Evolutionary conservation across 192 early-diverging fungal genomes (phyloP), one percentile per base, ranked within the genome.

Genomic region (Chytriomyces hyalinus): DNA sequence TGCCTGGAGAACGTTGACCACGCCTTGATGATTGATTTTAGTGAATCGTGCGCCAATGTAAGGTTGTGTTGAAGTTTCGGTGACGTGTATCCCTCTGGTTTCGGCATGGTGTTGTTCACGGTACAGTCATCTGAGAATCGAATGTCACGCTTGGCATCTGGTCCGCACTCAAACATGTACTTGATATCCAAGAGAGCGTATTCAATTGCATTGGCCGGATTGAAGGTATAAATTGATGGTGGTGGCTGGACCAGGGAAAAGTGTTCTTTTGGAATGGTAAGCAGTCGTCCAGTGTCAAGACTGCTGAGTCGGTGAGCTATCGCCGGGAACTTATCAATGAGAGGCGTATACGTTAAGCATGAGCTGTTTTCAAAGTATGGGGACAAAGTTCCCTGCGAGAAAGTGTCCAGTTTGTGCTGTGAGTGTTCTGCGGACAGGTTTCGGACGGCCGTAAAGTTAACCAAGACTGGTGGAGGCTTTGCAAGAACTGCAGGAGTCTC

Each of bases 1-100:
- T 67, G n/a, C 22, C 82, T 74, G 10, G 79, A 44, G 62, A 82
- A 85, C 9, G 22, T 20, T 8, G 79, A 20, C 76, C 76, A 83
- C 11, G 61, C 60, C 4, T 49, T 45, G 7, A 79, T 70, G 17
- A 36, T 62, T 10, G 13, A 17, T 13, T 10, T 45, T 36, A 73
- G 71, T 15, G 71, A 10, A 9, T 73, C 60, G 26, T 47, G 61
- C 22, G 48, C 45, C 8, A 62, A 10, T 15, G n/a, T 45, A 9
- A 61, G n/a, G 26, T 73, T 49, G 43, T 73, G 61, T 5, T 15
- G 24, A 8, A 63, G 22, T 6, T n/a, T 8, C 0, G 61, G 57
- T 9, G 69, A n/a, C 9, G 1, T 26, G n/a, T 46, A 46, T 8
- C 45, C 60, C 43, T 60, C 47, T 9, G 57, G 60, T 49, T 73